Evolutionary conservation across 1,139 yeast genomes (phyloP).

Genomic region (Blastobotrys malaysiensis): DNA sequence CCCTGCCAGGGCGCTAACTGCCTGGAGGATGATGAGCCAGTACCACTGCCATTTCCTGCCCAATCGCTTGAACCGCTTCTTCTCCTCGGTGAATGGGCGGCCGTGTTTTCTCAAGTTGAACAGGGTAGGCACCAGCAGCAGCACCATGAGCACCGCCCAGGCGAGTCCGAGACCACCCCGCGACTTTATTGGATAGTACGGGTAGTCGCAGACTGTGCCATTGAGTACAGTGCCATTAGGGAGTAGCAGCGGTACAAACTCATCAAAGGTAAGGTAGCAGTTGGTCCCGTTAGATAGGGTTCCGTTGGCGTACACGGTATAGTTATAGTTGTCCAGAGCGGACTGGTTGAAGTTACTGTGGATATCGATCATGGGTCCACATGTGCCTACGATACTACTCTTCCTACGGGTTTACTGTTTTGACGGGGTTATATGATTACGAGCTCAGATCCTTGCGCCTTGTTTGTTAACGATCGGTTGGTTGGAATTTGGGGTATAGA

Average conservation of each 20-base stretch:
- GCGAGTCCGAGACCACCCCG: constrained; percentile 26
- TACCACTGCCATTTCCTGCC: constrained; percentile 30
- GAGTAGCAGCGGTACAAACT: constrained; percentile 18
- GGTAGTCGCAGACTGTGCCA: constrained; percentile 22
- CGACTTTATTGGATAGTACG: constrained; percentile 19
- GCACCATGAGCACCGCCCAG: constrained; percentile 19
- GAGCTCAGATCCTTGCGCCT: too few species aligned
- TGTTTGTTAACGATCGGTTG: not conserved
- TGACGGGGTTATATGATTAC: too few species aligned
- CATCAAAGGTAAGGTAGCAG: constrained; percentile 26
- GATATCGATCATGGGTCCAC: not conserved
- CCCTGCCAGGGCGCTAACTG: constrained; percentile 24
- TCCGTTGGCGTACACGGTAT: constrained; percentile 24
- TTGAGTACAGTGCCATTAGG: constrained; percentile 23
- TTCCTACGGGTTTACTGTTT: not conserved
- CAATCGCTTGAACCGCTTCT: constrained; percentile 20
- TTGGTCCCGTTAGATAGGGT: constrained; percentile 27
- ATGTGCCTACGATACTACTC: not conserved
- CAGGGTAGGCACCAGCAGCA: constrained; percentile 22
- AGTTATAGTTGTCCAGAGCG: constrained; percentile 18
- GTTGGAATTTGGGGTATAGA: not conserved
- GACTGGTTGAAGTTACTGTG: constrained; percentile 14
- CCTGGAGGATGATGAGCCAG: constrained; percentile 25
- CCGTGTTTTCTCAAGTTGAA: constrained; percentile 26
- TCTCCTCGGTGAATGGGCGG: constrained; percentile 15